phyloP scores from a whole-genome alignment of 805 yeast genomes.

The Yarrowia yakushimensis region DNA sequence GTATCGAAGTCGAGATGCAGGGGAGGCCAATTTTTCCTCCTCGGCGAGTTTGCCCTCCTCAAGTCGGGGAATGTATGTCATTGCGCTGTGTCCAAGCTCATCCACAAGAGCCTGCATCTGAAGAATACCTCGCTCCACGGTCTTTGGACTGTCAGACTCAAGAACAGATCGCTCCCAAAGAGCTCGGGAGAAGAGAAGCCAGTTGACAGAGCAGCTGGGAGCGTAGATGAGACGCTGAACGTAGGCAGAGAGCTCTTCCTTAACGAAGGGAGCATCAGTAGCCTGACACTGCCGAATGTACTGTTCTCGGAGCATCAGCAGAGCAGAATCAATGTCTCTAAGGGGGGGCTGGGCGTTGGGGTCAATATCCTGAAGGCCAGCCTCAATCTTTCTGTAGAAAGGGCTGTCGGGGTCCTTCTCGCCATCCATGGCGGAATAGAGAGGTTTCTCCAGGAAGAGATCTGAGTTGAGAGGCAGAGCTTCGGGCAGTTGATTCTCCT shows the following conservation, averaged over 20 bases:
- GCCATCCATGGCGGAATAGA: constrained; percentile 43
- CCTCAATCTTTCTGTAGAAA: constrained; percentile 38
- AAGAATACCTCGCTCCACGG: constrained; percentile 88
- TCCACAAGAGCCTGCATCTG: constrained; percentile 92
- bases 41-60: constrained; percentile 35
- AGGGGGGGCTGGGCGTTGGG: constrained; percentile 80
- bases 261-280: constrained; percentile 61
- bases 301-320: constrained; percentile 64
- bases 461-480: constrained; percentile 66
- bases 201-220: constrained; percentile 51
- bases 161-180: constrained; percentile 86
- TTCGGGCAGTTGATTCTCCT: constrained; percentile 26
- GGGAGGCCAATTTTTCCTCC: constrained; percentile 33
- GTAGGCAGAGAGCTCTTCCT: constrained; percentile 78
- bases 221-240: constrained; percentile 65
- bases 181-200: constrained; percentile 76
- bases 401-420: neutral
- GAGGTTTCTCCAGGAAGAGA: constrained; percentile 68
- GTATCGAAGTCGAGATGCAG: constrained; percentile 58
- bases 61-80: constrained; percentile 42
- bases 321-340: constrained; percentile 66
- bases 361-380: constrained; percentile 47
- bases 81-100: constrained; percentile 67
- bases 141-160: constrained; percentile 75
- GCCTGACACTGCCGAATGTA: constrained; percentile 69